Percentiles rank a stretch among this genome's conserved stretches.
These are phyloP conservation scores for Psilocybe cyanescens DNA, from an alignment of 768 basidiomycete species.

Conservation along the genomic window DNA sequence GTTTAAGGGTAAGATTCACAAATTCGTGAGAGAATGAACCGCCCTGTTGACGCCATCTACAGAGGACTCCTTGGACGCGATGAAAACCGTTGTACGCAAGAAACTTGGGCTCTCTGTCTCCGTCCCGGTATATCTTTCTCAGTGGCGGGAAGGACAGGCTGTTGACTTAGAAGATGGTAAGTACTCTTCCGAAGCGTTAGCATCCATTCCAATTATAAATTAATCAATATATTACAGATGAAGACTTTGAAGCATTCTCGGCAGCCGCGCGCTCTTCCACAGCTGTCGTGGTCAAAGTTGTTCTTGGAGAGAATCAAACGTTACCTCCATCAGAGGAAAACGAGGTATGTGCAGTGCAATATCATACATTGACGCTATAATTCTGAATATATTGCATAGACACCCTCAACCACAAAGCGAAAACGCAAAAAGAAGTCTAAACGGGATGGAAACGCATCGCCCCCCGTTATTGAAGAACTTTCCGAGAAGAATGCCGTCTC, in stretches of 20 bases:
- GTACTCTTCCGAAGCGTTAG: constrained; percentile 16
- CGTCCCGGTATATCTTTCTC: constrained; percentile 42
- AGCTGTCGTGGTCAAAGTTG: constrained; percentile 41
- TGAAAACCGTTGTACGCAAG: constrained; percentile 58
- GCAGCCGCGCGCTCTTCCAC: constrained; percentile 42
- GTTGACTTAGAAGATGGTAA: constrained; percentile 82
- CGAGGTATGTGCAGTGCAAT: constrained; percentile 1
- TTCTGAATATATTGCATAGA: background rate
- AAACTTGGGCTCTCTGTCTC: constrained; percentile 58
- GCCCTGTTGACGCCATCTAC: constrained; percentile 6
- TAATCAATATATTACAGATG: constrained; percentile 47
- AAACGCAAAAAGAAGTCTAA: constrained; percentile 26
- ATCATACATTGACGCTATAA: background rate
- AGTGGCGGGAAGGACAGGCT: constrained; percentile 53
- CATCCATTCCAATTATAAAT: constrained; percentile 4
- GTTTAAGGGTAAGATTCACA: constrained; percentile 46
- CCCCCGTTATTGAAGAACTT: background rate
- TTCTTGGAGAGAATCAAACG: constrained; percentile 26
- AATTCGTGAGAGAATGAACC: background rate
- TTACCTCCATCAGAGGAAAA: background rate
- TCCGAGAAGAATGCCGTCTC: background rate
- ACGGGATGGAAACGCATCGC: constrained; percentile 2
- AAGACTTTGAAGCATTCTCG: constrained; percentile 78
- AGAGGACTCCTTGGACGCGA: constrained; percentile 67
- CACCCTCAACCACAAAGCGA: constrained; percentile 4